phyloP scores from a whole-genome alignment of 805 yeast genomes.

The Lipomyces oligophaga region DNA sequence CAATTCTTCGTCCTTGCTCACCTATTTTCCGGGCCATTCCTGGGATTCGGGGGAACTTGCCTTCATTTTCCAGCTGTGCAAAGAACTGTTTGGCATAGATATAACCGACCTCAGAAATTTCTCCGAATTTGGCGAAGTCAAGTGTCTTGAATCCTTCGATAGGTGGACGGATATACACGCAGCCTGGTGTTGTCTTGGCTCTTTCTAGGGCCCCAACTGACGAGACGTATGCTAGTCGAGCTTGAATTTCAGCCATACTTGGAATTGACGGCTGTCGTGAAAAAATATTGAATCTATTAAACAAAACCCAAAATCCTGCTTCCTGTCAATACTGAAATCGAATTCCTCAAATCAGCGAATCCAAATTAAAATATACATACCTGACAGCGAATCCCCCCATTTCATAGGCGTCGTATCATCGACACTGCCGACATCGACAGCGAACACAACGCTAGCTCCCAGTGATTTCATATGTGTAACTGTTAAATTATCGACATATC shows the following conservation, averaged over 20 bases:
- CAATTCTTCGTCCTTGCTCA: conserved; percentile 1
- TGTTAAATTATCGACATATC: conserved; percentile 89
- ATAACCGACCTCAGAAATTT: conserved; percentile 60
- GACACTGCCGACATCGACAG: conserved; percentile 93
- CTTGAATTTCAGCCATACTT: conserved; percentile 89
- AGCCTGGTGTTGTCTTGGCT: conserved; percentile 81
- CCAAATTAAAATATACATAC: not conserved
- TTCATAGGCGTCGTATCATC: conserved; percentile 87
- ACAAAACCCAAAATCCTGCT: conserved; percentile 77
- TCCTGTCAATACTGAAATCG: not conserved
- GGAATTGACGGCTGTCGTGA: conserved; percentile 85
- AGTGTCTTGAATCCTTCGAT: conserved; percentile 87
- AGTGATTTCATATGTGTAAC: conserved; percentile 80
- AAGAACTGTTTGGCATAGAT: conserved; percentile 63
- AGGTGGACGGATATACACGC: conserved; percentile 87
- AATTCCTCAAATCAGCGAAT: not conserved
- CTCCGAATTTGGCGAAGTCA: conserved; percentile 89
- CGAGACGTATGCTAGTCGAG: conserved; percentile 88
- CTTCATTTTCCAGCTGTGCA: conserved; percentile 48
- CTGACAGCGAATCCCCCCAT: conserved; percentile 85
- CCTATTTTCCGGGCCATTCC: conserved; percentile 39
- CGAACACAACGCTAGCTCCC: conserved; percentile 83
- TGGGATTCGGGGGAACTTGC: conserved; percentile 59
- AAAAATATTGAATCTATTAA: conserved; percentile 87
- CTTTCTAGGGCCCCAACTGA: conserved; percentile 88